These are phyloP conservation scores for Gymnopilus dilepis DNA, from an alignment of 768 basidiomycete genomes.

Conservation along the genomic window DNA sequence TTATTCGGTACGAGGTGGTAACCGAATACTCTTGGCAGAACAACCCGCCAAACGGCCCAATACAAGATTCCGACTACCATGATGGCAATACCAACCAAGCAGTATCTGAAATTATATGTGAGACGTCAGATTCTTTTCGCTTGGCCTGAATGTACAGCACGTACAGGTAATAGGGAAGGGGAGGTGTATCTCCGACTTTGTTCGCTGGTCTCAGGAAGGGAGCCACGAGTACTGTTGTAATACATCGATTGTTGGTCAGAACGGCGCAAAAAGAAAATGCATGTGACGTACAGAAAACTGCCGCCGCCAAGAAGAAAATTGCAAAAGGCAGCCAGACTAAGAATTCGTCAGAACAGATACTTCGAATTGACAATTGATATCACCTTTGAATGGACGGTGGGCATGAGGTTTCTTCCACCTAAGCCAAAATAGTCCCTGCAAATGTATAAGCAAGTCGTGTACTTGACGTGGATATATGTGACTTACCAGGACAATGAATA, in stretches of 20 bases:
- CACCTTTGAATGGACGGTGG: constrained; percentile 58
- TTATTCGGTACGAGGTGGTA: constrained; percentile 55
- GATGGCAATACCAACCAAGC: constrained; percentile 56
- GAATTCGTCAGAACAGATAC: no score
- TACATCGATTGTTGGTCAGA: no score
- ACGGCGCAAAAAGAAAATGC: background rate
- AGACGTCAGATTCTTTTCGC: background rate
- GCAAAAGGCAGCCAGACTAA: constrained; percentile 62
- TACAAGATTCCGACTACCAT: constrained; percentile 52
- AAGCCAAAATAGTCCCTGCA: constrained; percentile 59
- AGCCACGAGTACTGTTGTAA: constrained; percentile 49
- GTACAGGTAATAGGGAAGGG: constrained; percentile 63
- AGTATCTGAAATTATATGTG: constrained; percentile 42
- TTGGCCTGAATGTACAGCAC: constrained; percentile 21
- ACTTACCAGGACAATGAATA: constrained; percentile 61
- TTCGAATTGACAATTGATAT: background rate
- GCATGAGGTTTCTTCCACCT: constrained; percentile 54
- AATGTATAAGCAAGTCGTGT: background rate
- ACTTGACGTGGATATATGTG: background rate
- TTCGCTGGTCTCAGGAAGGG: constrained; percentile 62
- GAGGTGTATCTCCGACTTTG: constrained; percentile 62
- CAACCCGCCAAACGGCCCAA: constrained; percentile 59
- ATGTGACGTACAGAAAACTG: constrained; percentile 53
- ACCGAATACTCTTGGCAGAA: constrained; percentile 53
- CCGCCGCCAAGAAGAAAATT: constrained; percentile 56